phyloP scores from a whole-genome alignment of 1,139 yeast species.

The Geotrichum europaeum region DNA sequence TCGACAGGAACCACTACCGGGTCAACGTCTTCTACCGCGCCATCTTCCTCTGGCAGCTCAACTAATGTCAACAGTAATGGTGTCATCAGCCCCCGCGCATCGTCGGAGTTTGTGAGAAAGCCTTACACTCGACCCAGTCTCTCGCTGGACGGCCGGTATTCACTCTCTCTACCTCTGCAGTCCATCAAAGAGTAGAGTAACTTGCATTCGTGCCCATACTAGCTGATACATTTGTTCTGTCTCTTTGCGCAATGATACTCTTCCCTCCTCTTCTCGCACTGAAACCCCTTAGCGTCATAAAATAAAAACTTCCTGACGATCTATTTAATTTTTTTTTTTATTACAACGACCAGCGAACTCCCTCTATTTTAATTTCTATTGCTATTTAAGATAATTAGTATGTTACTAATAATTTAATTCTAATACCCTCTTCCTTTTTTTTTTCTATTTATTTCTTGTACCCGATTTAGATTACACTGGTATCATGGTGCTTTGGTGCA shows the following conservation, averaged over 20 bases:
- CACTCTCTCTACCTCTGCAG: slow-evolving; percentile 19
- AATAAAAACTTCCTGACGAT: not conserved
- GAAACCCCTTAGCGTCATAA: not conserved
- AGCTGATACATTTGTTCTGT: not conserved
- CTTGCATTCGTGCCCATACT: not conserved
- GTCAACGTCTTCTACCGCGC: not conserved
- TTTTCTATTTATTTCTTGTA: no score
- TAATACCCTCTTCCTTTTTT: no score
- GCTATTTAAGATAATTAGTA: no score
- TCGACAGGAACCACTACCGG: not conserved
- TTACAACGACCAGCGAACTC: no score
- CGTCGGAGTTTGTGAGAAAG: slow-evolving; percentile 3
- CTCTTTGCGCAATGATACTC: not conserved
- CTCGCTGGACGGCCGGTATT: slow-evolving; percentile 19
- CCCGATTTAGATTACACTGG: no score
- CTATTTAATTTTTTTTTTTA: not conserved
- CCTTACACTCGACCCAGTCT: slow-evolving; percentile 5
- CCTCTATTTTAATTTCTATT: no score
- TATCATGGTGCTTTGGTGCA: no score
- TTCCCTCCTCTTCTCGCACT: not conserved
- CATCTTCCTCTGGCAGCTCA: not conserved
- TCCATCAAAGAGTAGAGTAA: slow-evolving; percentile 11
- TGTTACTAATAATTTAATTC: no score
- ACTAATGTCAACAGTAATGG: not conserved
- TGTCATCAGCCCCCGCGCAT: slow-evolving; percentile 13